A percentile compares a stretch with the other conserved stretches of the same genome.
phyloP scores from a whole-genome alignment of 2,329 filamentous ascomycete genomes.

The Penicillium sp. region DNA sequence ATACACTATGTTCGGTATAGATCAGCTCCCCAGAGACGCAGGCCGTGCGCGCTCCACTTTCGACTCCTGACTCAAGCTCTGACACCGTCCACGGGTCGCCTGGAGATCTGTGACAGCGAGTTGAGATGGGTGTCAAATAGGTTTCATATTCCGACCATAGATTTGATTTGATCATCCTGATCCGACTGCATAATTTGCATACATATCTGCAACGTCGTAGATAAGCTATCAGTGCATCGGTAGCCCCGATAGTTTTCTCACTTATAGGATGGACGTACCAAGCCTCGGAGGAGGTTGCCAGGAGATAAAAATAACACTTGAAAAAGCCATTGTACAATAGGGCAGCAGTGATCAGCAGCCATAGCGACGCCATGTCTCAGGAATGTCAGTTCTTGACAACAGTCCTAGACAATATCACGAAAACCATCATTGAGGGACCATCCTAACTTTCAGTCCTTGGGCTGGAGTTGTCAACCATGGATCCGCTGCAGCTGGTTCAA shows the following conservation, averaged over 20 bases:
- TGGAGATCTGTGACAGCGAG: not conserved
- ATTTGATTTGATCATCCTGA: not conserved
- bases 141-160: not conserved
- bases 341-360: conserved; percentile 6
- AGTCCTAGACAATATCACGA: not conserved
- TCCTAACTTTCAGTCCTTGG: not conserved
- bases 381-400: not conserved
- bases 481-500: not conserved
- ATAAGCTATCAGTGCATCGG: conserved; percentile 3
- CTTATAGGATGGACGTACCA: not conserved
- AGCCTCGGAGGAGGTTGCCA: not conserved
- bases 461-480: conserved; percentile 4
- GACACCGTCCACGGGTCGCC: not conserved
- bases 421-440: not conserved
- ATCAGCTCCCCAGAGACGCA: conserved; percentile 17
- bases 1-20: conserved; percentile 9
- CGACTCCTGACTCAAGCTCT: conserved; percentile 11
- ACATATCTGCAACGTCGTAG: not conserved
- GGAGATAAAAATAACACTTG: not conserved
- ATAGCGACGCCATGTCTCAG: conserved; percentile 18
- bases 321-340: conserved; percentile 9
- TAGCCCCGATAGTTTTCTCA: conserved; percentile 4
- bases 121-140: not conserved
- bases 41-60: conserved; percentile 8
- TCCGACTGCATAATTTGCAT: not conserved